Evolutionary conservation across 805 yeast genomes (phyloP).

Genomic region (Komagataella ulmi): DNA sequence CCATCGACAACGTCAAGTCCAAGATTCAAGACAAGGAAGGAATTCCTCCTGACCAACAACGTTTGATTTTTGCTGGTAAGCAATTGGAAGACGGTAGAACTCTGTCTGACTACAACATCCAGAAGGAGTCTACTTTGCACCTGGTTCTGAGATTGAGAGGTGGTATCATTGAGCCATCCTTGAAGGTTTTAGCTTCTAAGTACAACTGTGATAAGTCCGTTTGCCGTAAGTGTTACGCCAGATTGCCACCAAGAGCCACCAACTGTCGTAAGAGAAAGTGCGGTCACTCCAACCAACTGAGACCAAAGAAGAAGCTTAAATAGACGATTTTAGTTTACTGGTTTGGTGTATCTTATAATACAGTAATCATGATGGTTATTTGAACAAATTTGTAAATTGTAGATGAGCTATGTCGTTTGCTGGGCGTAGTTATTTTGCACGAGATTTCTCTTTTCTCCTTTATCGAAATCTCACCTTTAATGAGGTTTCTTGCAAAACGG

Average conservation of each 20-base stretch:
- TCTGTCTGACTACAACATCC: conserved; percentile 87
- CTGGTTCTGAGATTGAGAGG: conserved; percentile 58
- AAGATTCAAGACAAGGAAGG: conserved; percentile 96
- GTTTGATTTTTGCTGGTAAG: conserved; percentile 92
- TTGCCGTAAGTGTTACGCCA: conserved; percentile 99
- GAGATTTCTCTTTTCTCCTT: not conserved
- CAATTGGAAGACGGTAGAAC: conserved; percentile 96
- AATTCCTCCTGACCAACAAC: conserved; percentile 93
- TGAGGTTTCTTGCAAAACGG: not conserved
- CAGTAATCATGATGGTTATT: not conserved
- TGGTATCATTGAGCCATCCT: conserved; percentile 96
- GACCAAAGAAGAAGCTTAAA: conserved; percentile 99
- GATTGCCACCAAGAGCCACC: conserved; percentile 99
- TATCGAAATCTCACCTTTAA: not conserved
- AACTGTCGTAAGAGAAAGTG: conserved; percentile 99
- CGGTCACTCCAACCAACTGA: conserved; percentile 99
- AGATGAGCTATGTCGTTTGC: not conserved
- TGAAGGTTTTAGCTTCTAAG: conserved; percentile 97
- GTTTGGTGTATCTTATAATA: conserved; percentile 1
- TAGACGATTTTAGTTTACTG: conserved; percentile 27
- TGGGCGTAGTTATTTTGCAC: not conserved
- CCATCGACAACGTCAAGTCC: conserved; percentile 89
- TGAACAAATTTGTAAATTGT: not conserved
- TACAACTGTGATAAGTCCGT: conserved; percentile 99
- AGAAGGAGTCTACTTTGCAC: conserved; percentile 70